Conservation (phyloP, 352 stramenopile species). For the Blastocystis sp. region DNA sequence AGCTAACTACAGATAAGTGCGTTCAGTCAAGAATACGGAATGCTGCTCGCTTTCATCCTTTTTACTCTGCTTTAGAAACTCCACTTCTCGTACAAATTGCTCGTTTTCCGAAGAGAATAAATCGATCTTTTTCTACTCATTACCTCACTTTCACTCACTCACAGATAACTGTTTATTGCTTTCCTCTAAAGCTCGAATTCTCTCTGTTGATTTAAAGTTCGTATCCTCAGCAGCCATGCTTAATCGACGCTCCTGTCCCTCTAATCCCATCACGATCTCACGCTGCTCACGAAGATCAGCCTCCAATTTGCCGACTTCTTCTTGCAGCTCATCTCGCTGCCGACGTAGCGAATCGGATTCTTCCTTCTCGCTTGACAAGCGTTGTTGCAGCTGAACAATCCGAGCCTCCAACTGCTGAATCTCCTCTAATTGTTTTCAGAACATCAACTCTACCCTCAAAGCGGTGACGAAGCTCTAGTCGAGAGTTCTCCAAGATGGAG, state of each 20-base stretch:
- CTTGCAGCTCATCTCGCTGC: constrained; percentile 13
- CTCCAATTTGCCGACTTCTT: background rate
- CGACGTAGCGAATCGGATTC: constrained; percentile 3
- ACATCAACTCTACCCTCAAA: background rate
- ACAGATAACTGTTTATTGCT: background rate
- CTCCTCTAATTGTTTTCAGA: background rate
- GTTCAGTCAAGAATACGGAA: background rate
- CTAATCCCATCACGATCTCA: background rate
- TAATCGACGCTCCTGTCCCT: background rate
- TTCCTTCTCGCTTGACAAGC: background rate
- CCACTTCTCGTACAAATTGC: background rate
- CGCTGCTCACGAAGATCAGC: background rate
- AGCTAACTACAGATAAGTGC: background rate
- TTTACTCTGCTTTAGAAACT: background rate
- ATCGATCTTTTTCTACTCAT: background rate
- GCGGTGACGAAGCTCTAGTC: background rate
- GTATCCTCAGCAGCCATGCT: background rate
- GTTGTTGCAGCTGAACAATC: background rate
- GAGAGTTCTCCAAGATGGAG: background rate
- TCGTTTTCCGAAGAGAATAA: constrained; percentile 3
- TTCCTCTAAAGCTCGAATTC: background rate
- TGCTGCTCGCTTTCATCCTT: background rate
- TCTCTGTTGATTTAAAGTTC: background rate
- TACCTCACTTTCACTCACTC: background rate
- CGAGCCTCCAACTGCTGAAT: background rate